Percentiles rank a stretch among this genome's conserved stretches.
Evolutionary conservation across 768 basidiomycete genomes (phyloP).

Genomic region (Pseudohyphozyma bogoriensis): DNA sequence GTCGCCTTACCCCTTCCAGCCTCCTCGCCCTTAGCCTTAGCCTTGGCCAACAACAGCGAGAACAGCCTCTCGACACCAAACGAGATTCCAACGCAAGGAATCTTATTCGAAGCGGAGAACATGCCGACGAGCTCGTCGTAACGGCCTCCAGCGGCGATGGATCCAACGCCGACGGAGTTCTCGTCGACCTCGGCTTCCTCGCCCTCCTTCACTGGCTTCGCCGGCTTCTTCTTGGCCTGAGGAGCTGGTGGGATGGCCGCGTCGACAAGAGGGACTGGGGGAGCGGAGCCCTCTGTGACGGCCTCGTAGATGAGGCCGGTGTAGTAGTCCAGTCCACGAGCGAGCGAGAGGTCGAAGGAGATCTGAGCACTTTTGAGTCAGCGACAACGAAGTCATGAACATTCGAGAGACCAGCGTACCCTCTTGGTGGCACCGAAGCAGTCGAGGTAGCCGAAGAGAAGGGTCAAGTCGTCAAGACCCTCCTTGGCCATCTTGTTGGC

Average conservation of each 20-base stretch:
- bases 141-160: slow-evolving; percentile 94
- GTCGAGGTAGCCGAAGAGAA: slow-evolving; percentile 69
- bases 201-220: slow-evolving; percentile 39
- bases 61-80: slow-evolving; percentile 92
- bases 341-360: slow-evolving; percentile 91
- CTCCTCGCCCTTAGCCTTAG: slow-evolving; percentile 44
- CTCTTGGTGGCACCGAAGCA: slow-evolving; percentile 70
- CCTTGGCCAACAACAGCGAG: slow-evolving; percentile 77
- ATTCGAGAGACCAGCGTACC: slow-evolving; percentile 42
- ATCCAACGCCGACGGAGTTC: slow-evolving; percentile 88
- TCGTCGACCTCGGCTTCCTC: slow-evolving; percentile 85
- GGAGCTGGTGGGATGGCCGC: slow-evolving; percentile 27
- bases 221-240: slow-evolving; percentile 35
- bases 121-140: slow-evolving; percentile 92
- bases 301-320: slow-evolving; percentile 98
- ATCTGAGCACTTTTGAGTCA: slow-evolving; percentile 46
- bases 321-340: slow-evolving; percentile 97
- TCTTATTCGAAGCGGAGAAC: slow-evolving; percentile 46
- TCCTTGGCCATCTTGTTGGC: slow-evolving; percentile 64
- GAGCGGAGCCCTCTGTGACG: slow-evolving; percentile 82
- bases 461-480: slow-evolving; percentile 75
- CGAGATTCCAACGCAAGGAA: slow-evolving; percentile 86
- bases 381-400: too few relatives aligned
- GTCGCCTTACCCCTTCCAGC: slow-evolving; percentile 58
- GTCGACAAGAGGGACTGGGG: slow-evolving; percentile 60